Evolutionary conservation across 192 early-diverging fungal species (phyloP).

Genomic region (Endogone sp.): DNA sequence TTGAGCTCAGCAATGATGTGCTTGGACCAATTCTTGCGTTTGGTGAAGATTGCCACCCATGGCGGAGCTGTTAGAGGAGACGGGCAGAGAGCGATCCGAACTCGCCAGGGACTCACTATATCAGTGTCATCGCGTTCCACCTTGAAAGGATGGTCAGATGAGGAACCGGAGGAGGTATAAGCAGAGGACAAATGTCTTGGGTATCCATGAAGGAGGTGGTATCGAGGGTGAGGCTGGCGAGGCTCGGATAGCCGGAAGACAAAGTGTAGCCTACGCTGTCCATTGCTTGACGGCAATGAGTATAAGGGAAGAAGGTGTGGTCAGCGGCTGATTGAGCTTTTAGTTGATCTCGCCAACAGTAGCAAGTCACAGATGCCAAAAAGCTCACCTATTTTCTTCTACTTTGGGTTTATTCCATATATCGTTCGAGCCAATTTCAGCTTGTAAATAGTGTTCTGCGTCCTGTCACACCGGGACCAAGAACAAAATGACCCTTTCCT

Average conservation of each 20-base stretch:
- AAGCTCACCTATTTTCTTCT: no score
- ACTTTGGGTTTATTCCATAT: no score
- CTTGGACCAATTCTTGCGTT: slow-evolving; percentile 43
- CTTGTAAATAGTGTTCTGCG: no score
- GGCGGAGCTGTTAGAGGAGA: not conserved
- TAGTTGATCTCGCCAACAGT: no score
- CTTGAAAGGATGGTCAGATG: not conserved
- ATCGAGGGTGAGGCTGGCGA: not conserved
- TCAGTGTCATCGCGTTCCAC: not conserved
- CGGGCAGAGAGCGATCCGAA: not conserved
- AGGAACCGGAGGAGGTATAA: not conserved
- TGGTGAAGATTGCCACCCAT: slow-evolving; percentile 24
- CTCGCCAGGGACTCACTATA: not conserved
- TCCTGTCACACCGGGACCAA: no score
- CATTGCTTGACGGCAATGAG: no score
- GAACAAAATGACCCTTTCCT: no score
- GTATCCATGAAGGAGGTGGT: not conserved
- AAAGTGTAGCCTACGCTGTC: not conserved
- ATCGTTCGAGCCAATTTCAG: no score
- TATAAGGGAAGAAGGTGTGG: no score
- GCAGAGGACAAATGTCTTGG: not conserved
- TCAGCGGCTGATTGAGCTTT: no score
- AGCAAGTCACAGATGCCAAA: no score
- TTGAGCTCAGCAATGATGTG: slow-evolving; percentile 39
- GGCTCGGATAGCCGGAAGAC: not conserved